Base-by-base conservation (phyloP, 164 flowering plant genomes). In the Umbellularia californica region DNA sequence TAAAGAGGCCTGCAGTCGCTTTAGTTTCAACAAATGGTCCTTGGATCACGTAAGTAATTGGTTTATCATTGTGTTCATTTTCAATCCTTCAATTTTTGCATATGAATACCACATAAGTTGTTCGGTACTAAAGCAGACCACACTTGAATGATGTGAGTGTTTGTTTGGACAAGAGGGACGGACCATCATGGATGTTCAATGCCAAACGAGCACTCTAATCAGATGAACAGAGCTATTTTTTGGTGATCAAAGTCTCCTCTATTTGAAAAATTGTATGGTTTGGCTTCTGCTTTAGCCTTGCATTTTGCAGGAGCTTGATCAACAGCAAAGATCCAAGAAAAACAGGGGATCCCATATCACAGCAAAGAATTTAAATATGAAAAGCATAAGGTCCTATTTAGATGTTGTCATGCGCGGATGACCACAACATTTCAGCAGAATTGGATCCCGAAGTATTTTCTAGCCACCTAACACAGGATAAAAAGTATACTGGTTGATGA, bases 1-100 rank as follows among this genome's bases (percentile, higher is more conserved):
- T 95, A 35, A 74, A 77, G 74, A 84, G 99, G 74, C 99, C 99
- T 55, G 98, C 99, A 60, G 99, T 93, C 35, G 99, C 99, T 79
- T 82, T 95, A 35, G 97, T 95, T 76, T 95, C 99, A 50, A 93
- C 98, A 20, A 89, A 95, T 82, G 87, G 88, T 60, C 71, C 95
- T 41, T 95, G 99, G 99, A 95, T 95, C 82, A 95, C 92, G 98
- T 95, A 86, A 81, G 87, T 2, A 64, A 19, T 52, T 50, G 20
- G 27, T 28, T 30, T 7, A 13, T 14, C 30, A 25, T 27, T 66
- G 0, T 66, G 14, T 64, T 10, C 4, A 64, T 64, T 64, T 64
- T 64, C 28, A 64, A 55, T 55, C 9, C 22, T 64, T 64, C 28
- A 64, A 55, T 13, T 2, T 52, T 55, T 55, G n/a, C 60, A 55